Conservation (phyloP, 2,329 filamentous ascomycete genomes). For the Paraconiothyrium sp. region DNA sequence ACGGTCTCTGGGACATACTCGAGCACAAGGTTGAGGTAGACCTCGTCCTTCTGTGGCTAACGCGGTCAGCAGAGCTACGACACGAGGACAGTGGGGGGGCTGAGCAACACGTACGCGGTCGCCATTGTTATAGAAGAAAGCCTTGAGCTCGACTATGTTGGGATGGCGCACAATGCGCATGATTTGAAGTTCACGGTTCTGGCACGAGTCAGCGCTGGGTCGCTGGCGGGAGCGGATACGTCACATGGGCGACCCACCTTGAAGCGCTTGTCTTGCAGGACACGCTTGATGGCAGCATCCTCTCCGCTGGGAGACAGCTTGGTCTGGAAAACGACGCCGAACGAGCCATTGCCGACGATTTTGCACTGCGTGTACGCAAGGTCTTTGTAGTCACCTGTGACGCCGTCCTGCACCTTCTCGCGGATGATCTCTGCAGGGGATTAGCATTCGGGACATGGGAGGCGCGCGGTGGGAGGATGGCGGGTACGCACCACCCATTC, state of each 20-base stretch:
- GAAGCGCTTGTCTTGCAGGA: slow-evolving; percentile 99
- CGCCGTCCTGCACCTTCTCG: slow-evolving; percentile 98
- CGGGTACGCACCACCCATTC: slow-evolving; percentile 89
- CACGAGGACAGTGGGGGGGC: slow-evolving; percentile 18
- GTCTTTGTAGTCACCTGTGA: slow-evolving; percentile 95
- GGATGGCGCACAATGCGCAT: slow-evolving; percentile 99
- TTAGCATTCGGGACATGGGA: slow-evolving; percentile 53
- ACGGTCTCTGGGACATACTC: slow-evolving; percentile 99
- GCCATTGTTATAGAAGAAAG: slow-evolving; percentile 99
- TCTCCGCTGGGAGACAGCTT: slow-evolving; percentile 98
- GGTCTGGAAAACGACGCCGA: slow-evolving; percentile 98
- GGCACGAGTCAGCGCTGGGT: slow-evolving; percentile 41
- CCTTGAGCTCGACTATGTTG: slow-evolving; percentile 98
- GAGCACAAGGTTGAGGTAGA: slow-evolving; percentile 97
- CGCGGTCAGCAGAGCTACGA: slow-evolving; percentile 37
- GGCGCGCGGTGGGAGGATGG: slow-evolving; percentile 5
- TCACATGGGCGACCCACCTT: slow-evolving; percentile 71
- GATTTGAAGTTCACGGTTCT: slow-evolving; percentile 99
- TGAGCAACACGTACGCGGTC: slow-evolving; percentile 77
- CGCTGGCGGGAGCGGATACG: slow-evolving; percentile 18
- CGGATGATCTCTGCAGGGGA: slow-evolving; percentile 84
- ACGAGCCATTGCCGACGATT: slow-evolving; percentile 98
- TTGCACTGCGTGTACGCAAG: slow-evolving; percentile 99
- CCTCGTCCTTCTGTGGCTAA: slow-evolving; percentile 77
- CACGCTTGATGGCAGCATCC: slow-evolving; percentile 98